Percentiles rank a stretch among this genome's conserved stretches.
These are phyloP conservation scores for Huntiella abstrusa DNA, from an alignment of 2,329 filamentous ascomycete genomes.

Conservation along the genomic window DNA sequence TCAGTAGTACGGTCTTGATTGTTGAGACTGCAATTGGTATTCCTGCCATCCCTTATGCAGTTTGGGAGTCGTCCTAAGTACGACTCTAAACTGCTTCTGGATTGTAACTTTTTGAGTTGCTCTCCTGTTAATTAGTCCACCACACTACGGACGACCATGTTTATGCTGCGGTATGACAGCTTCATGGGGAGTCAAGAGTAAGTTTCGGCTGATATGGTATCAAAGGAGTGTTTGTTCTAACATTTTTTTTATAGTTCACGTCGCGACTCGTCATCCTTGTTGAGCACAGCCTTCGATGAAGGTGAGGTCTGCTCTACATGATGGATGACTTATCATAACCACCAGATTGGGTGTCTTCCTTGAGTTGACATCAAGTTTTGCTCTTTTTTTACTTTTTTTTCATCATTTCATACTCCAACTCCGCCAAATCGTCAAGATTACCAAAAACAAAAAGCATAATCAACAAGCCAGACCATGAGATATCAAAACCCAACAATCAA, in stretches of 20 bases:
- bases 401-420: too few species aligned
- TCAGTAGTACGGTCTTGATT: conserved; percentile 3
- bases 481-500: too few species aligned
- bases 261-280: not conserved
- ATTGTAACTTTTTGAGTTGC: not conserved
- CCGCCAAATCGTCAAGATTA: accelerated
- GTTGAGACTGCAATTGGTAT: conserved; percentile 1
- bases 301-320: too few species aligned
- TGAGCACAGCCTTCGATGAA: not conserved
- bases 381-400: too few species aligned
- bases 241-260: not conserved
- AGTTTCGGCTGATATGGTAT: not conserved
- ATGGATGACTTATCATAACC: too few species aligned
- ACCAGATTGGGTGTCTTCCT: too few species aligned
- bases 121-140: not conserved
- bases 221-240: not conserved
- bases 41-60: too few species aligned
- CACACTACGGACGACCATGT: conserved; percentile 3
- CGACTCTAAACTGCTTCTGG: conserved; percentile 4
- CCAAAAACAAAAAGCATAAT: too few species aligned
- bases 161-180: not conserved
- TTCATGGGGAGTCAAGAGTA: not conserved
- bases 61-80: not conserved
- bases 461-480: too few species aligned
- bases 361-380: too few species aligned